Base-by-base conservation (phyloP, 306 rosid species). In the Spatholobus suberectus region DNA sequence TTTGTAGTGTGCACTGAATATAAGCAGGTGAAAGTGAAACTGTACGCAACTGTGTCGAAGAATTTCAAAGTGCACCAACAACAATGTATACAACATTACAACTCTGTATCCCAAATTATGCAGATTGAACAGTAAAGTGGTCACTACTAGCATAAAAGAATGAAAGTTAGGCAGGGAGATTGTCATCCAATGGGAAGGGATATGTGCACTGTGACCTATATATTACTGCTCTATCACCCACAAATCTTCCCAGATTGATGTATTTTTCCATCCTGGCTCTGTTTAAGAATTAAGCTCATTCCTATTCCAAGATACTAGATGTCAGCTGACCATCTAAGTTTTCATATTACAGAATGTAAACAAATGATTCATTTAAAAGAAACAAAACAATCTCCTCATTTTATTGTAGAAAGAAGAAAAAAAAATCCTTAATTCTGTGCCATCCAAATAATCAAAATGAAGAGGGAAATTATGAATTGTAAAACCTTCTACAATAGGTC, bases 351-450 rank as follows among this genome's bases (percentile, higher is more conserved):
- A n/a, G n/a, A n/a, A n/a, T n/a, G n/a, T n/a, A n/a, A n/a, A n/a
- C n/a, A n/a, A n/a, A n/a, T n/a, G n/a, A n/a, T n/a, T 23, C 71
- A 83, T 70, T 6, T 13, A 59, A 59, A 57, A 27, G 13, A 70
- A 67, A n/a, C n/a, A n/a, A n/a, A n/a, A n/a, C n/a, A n/a, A n/a
- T n/a, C n/a, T n/a, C n/a, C n/a, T n/a, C n/a, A n/a, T n/a, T n/a
- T n/a, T n/a, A n/a, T n/a, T 24, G 73, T 77, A 11, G 8, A 21
- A 68, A 21, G 51, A 13, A 1, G 26, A n/a, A n/a, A 54, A 6
- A 38, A 44, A 54, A 62, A 24, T 10, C 43, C 26, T 76, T 41
- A 58, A 26, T 77, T 7, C 21, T 29, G 11, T 40, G 41, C 38
- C 49, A 62, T 59, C 41, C 35, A 38, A 69, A 57, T 59, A 68